Percentiles rank a stretch among this genome's conserved stretches.
phyloP scores from a whole-genome alignment of 2,329 filamentous ascomycete genomes.

The Trichoderma citrinoviride region DNA sequence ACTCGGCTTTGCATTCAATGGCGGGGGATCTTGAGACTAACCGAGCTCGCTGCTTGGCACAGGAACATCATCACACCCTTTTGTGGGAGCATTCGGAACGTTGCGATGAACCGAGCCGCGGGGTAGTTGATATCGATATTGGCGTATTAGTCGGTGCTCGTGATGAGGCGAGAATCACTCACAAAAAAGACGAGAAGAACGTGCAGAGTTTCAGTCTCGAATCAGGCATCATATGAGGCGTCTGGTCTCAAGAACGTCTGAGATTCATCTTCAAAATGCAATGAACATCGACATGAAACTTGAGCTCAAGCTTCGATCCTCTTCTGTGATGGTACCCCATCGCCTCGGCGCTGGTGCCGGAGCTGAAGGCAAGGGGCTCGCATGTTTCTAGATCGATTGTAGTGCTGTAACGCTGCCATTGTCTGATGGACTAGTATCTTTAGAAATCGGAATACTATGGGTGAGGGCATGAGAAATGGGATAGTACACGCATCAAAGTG shows the following conservation, averaged over 20 bases:
- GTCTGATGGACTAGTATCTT: too few relatives aligned
- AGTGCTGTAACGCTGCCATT: slow-evolving; percentile 1
- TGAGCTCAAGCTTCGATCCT: background rate
- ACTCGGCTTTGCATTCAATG: background rate
- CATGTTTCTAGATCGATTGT: slow-evolving; percentile 1
- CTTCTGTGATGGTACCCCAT: background rate
- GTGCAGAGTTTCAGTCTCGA: too few relatives aligned
- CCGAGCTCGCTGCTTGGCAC: background rate
- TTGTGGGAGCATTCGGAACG: background rate
- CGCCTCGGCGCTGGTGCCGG: background rate
- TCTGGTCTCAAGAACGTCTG: too few relatives aligned
- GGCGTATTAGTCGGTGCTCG: background rate
- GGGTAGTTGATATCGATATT: too few relatives aligned
- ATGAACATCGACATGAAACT: background rate
- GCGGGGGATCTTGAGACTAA: slow-evolving; percentile 1
- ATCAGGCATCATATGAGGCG: too few relatives aligned
- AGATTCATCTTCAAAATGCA: too few relatives aligned
- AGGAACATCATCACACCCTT: background rate
- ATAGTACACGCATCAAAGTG: too few relatives aligned
- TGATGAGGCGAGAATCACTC: background rate
- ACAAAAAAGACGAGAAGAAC: background rate
- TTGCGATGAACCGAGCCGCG: background rate
- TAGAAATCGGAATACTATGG: too few relatives aligned
- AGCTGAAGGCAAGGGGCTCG: slow-evolving; percentile 11
- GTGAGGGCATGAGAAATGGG: too few relatives aligned